A percentile compares a stretch with the other conserved stretches of the same genome.
These are phyloP conservation scores for Collybia mongolica DNA, from an alignment of 768 basidiomycete genomes.

Conservation along the genomic window DNA sequence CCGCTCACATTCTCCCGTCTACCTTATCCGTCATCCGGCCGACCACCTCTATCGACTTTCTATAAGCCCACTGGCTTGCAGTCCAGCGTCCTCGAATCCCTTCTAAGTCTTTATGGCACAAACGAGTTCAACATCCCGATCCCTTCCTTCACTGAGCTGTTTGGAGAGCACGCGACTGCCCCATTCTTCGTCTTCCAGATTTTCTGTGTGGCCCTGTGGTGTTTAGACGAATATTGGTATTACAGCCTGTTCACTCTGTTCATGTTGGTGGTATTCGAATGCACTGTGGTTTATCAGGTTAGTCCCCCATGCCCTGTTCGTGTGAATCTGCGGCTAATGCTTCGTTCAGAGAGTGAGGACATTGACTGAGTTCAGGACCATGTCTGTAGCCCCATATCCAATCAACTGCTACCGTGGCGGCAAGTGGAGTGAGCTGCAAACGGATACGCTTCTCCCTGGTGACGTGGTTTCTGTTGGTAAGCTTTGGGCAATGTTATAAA, in stretches of 20 bases:
- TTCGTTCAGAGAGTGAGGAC: conserved; percentile 79
- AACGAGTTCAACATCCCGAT: conserved; percentile 98
- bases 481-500: conserved; percentile 7
- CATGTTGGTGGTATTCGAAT: conserved; percentile 98
- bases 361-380: conserved; percentile 92
- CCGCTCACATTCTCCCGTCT: conserved; percentile 73
- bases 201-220: conserved; percentile 98
- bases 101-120: conserved; percentile 75
- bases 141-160: conserved; percentile 89
- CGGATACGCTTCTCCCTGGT: conserved; percentile 87
- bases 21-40: conserved; percentile 81
- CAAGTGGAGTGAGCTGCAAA: conserved; percentile 79
- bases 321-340: conserved; percentile 2
- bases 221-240: conserved; percentile 98
- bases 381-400: conserved; percentile 90
- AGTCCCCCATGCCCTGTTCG: conserved; percentile 18
- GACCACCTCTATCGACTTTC: conserved; percentile 70
- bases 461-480: conserved; percentile 82
- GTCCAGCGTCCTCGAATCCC: conserved; percentile 41
- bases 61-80: conserved; percentile 56
- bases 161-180: conserved; percentile 94
- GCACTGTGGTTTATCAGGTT: conserved; percentile 98
- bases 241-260: conserved; percentile 97
- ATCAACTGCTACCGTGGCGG: conserved; percentile 79
- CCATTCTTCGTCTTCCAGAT: conserved; percentile 99